phyloP scores from a whole-genome alignment of 176 grass and related monocot species.

The Areca catechu region DNA sequence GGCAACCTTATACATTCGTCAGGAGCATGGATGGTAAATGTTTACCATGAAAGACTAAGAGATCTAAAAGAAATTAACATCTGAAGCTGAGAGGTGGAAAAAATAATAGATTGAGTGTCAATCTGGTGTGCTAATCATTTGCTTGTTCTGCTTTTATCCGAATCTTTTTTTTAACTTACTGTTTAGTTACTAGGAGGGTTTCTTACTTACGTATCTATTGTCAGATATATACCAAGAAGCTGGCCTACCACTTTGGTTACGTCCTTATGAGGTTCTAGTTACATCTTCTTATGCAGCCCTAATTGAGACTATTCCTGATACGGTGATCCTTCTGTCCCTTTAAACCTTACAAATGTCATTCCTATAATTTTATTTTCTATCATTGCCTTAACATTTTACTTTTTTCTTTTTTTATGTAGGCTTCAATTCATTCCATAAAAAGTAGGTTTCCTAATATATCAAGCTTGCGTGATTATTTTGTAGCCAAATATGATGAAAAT shows the following conservation, averaged over 20 bases:
- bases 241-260: constrained; percentile 94
- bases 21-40: too few relatives aligned
- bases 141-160: background rate
- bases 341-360: constrained; percentile 1
- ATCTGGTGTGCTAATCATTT: too few relatives aligned
- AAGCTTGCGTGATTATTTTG: constrained; percentile 79
- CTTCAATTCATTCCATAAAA: constrained; percentile 98
- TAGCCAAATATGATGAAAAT: constrained; percentile 96
- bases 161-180: background rate
- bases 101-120: too few relatives aligned
- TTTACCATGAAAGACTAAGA: too few relatives aligned
- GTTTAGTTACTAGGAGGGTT: too few relatives aligned
- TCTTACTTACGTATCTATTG: constrained; percentile 5
- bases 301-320: constrained; percentile 99
- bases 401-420: constrained; percentile 34
- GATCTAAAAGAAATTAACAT: too few relatives aligned
- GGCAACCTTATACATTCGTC: too few relatives aligned
- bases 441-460: constrained; percentile 84
- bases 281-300: constrained; percentile 95
- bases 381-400: constrained; percentile 9
- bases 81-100: too few relatives aligned
- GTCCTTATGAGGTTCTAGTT: constrained; percentile 95
- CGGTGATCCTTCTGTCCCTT: constrained; percentile 30
- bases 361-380: constrained; percentile 13
- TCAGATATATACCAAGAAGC: constrained; percentile 99